Percentiles rank a stretch among this genome's conserved stretches.
These are phyloP conservation scores for Tetraselmis striata DNA, from an alignment of 139 green algal genomes.

Conservation along the genomic window DNA sequence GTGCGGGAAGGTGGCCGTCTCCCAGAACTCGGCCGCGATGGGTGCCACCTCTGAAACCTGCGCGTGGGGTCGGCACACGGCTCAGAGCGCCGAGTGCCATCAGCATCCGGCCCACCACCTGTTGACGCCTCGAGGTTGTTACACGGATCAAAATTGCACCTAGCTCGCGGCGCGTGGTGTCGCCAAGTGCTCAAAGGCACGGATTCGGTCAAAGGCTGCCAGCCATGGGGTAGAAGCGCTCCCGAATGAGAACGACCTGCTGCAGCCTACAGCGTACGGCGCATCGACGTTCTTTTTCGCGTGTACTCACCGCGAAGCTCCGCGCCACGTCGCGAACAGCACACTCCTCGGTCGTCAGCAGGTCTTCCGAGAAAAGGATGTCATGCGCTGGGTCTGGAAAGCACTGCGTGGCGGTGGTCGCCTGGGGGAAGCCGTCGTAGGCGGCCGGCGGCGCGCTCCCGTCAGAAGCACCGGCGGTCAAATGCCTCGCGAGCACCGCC, in stretches of 20 bases:
- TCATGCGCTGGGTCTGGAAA: constrained; percentile 68
- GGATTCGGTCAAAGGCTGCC: no score
- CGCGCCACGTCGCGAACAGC: constrained; percentile 51
- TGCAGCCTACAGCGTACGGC: no score
- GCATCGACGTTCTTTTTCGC: no score
- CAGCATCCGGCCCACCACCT: background rate
- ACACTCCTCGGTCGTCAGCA: constrained; percentile 64
- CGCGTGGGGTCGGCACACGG: background rate
- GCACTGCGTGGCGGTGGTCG: constrained; percentile 42
- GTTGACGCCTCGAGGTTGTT: background rate
- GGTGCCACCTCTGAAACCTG: constrained; percentile 83
- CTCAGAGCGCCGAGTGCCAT: background rate
- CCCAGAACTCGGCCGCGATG: constrained; percentile 82
- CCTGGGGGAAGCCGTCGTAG: constrained; percentile 40
- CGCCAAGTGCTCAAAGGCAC: background rate
- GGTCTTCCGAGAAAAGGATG: constrained; percentile 53
- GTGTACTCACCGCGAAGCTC: constrained; percentile 62
- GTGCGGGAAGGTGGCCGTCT: constrained; percentile 81
- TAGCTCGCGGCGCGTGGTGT: background rate
- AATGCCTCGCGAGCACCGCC: background rate
- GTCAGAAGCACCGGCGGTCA: background rate
- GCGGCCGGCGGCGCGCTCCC: no score
- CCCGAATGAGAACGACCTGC: no score
- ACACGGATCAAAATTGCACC: background rate
- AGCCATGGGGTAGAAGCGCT: no score